phyloP scores from a whole-genome alignment of 441 rosid genomes.

The Syzygium syzygioides region DNA sequence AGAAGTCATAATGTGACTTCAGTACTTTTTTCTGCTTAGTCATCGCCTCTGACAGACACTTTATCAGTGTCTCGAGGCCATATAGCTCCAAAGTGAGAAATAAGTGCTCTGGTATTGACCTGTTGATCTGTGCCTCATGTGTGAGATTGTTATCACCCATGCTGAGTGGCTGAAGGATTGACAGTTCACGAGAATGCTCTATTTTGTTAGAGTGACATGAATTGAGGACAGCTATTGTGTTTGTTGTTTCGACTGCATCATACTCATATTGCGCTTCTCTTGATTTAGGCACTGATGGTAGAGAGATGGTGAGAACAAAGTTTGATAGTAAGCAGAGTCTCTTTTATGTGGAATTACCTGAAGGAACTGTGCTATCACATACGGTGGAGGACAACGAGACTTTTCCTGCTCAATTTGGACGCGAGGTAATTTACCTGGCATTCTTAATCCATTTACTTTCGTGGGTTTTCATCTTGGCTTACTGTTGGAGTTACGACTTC shows the following conservation, averaged over 20 bases:
- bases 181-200: not conserved
- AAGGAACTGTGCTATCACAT: slow-evolving; percentile 56
- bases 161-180: not conserved
- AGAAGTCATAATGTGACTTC: not conserved
- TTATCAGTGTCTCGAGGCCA: not conserved
- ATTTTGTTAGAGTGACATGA: not conserved
- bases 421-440: slow-evolving; percentile 49
- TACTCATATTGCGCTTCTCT: slow-evolving; percentile 4
- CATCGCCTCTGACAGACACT: not conserved
- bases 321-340: slow-evolving; percentile 46
- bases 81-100: not conserved
- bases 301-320: slow-evolving; percentile 62
- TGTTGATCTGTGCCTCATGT: not conserved
- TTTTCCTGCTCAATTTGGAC: slow-evolving; percentile 92
- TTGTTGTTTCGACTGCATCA: not conserved
- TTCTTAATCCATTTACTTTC: not conserved
- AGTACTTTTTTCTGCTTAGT: not conserved
- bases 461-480: not conserved
- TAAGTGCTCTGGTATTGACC: not conserved
- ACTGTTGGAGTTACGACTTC: not conserved
- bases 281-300: slow-evolving; percentile 55
- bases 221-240: not conserved
- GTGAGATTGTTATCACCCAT: not conserved
- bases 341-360: slow-evolving; percentile 83
- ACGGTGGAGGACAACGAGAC: slow-evolving; percentile 61